Base-by-base conservation (phyloP, 2,329 filamentous ascomycete genomes). In the Akanthomyces muscarius region DNA sequence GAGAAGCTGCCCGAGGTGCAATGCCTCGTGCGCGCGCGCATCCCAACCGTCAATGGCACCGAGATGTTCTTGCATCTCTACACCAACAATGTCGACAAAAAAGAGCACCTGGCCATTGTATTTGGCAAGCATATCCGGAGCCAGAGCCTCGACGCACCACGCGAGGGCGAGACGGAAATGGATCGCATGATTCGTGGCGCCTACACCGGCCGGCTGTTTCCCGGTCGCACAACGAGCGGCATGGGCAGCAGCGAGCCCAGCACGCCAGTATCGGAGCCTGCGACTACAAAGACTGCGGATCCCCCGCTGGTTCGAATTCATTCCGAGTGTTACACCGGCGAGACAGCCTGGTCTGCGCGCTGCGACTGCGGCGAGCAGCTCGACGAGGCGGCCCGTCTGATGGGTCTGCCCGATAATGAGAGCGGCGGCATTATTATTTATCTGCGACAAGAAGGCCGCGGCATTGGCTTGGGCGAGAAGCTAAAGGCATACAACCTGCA, bases 31-130 rank as follows among this genome's bases (percentile, higher is more conserved):
- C 89, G 95, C 68, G 95, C 95, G 21, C 89, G 95, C 61, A 99
- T 99, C 69, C 95, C 95, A 0, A 98, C 94, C 0, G 94, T 92
- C 2, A 87, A 85, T 0, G 94, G 94, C 4, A 90, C 92, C 13
- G 93, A 99, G 76, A 98, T 99, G 92, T 99, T 96, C 76, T 78
- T 99, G 58, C 94, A 99, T 72, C 81, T 98, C 0, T 99, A 99
- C 78, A 88, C 88, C 66, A 99, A 99, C 76, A 90, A 90, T 69
- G 86, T 91, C 7, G 95, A 99, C 75, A 91, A 89, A 67, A 99
- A 99, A 76, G 95, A 99, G 73, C 95, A 99, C 74, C 79, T 99
- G 58, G 95, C 95, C 21, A 98, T 99, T 71, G 95, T 99, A 0
- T 99, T 99, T 75, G 95, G 95, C 2, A 88, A 89, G 64, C 82